Conservation (phyloP, 306 rosid genomes). For the Casuarina glauca region DNA sequence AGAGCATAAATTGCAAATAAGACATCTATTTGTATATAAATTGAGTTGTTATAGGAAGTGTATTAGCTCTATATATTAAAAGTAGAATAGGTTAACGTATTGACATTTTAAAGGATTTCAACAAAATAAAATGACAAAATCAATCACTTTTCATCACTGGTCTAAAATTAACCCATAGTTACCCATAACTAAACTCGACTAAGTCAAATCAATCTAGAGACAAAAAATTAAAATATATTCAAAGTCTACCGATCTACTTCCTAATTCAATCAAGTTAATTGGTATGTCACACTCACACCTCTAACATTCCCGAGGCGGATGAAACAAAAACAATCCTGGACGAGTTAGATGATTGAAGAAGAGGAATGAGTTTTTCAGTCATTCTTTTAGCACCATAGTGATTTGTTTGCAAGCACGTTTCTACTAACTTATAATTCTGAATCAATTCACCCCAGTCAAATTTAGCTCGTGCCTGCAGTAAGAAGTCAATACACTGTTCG, state of each 20-base stretch:
- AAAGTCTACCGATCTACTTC: background rate
- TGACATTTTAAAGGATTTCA: too few relatives aligned
- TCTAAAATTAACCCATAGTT: too few relatives aligned
- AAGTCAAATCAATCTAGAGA: too few relatives aligned
- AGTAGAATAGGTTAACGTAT: too few relatives aligned
- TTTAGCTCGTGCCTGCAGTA: background rate
- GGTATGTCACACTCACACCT: slow-evolving; percentile 27
- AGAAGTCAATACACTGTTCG: background rate
- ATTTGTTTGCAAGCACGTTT: slow-evolving; percentile 46
- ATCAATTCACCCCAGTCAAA: slow-evolving; percentile 31
- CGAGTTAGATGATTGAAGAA: slow-evolving; percentile 53
- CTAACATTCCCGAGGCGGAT: slow-evolving; percentile 25
- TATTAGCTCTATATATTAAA: too few relatives aligned
- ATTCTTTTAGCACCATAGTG: slow-evolving; percentile 50
- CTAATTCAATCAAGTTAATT: background rate
- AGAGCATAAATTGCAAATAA: too few relatives aligned
- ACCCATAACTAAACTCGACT: too few relatives aligned
- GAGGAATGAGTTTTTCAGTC: slow-evolving; percentile 43
- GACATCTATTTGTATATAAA: too few relatives aligned
- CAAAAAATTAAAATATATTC: too few relatives aligned
- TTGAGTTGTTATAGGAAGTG: too few relatives aligned
- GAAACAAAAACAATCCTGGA: slow-evolving; percentile 59
- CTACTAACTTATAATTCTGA: slow-evolving; percentile 32
- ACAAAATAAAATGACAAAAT: too few relatives aligned
- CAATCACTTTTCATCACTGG: too few relatives aligned